Evolutionary conservation across 2,329 filamentous ascomycete species (phyloP), one percentile per base, ranked within the genome.

Genomic region (Fusarium luffae): DNA sequence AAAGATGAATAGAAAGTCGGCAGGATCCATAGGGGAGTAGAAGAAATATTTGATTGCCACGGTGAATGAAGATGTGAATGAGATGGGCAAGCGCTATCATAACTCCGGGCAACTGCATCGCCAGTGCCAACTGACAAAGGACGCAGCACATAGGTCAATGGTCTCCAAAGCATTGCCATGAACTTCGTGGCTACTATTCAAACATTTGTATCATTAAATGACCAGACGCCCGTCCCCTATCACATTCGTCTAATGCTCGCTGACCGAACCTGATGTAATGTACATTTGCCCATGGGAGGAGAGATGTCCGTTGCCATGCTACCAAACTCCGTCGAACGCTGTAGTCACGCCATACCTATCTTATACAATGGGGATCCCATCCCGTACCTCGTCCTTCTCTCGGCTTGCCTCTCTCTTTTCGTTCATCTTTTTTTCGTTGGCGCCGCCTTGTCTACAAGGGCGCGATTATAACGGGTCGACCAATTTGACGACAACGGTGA

Each of bases 221-320:
- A 77, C 75, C 78, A 74, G 75, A 78, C 77, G 77, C 78, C 78
- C 67, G 69, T 72, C 71, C 77, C 66, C 60, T 74, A 75, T 69
- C 63, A 61, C 48, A 55, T 75, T 79, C 78, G 81, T 84, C 82
- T 84, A 84, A 82, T 82, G 80, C 80, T 81, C 79, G 79, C 79
- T 79, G 77, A 76, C 77, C 77, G 66, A 74, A 74, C 78, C 79
- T 74, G 75, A 77, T 79, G 54, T 85, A 85, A 80, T 84, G 80
- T 86, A 85, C 83, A 86, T 75, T 80, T 73, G 77, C 78, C 81
- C 79, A 82, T 80, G 77, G 79, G 84, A 85, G 84, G 82, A 85
- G 85, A 84, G 83, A 86, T 84, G 80, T 84, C 81, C 80, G 80
- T 82, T 79, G 79, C 79, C 80, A 83, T 75, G 74, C 72, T 71